phyloP scores from a whole-genome alignment of 768 basidiomycete genomes.

The Solioccasus polychromus region DNA sequence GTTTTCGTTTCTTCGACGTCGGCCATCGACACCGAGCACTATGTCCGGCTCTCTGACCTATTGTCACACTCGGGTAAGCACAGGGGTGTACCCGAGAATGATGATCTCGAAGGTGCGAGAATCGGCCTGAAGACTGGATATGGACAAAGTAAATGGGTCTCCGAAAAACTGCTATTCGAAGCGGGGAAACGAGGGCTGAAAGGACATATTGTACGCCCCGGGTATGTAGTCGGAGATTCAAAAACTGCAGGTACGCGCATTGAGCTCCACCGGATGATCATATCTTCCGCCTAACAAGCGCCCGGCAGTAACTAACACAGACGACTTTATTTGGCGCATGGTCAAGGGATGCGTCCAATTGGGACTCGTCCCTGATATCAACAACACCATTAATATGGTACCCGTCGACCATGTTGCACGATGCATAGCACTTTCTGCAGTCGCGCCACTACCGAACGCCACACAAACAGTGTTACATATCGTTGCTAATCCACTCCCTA shows the following conservation, averaged over 20 bases:
- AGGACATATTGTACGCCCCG: slow-evolving; percentile 88
- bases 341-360: slow-evolving; percentile 99
- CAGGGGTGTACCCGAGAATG: slow-evolving; percentile 79
- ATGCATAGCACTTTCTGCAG: slow-evolving; percentile 69
- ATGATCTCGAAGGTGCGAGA: slow-evolving; percentile 85
- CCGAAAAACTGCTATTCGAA: slow-evolving; percentile 90
- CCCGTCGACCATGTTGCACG: slow-evolving; percentile 95
- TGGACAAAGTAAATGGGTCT: slow-evolving; percentile 98
- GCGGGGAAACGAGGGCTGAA: slow-evolving; percentile 82
- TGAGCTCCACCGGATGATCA: not conserved
- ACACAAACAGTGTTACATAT: slow-evolving; percentile 72
- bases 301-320: slow-evolving; percentile 87
- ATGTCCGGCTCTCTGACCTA: slow-evolving; percentile 82
- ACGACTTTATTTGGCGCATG: slow-evolving; percentile 97
- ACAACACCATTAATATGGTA: slow-evolving; percentile 98
- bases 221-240: slow-evolving; percentile 95
- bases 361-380: slow-evolving; percentile 95
- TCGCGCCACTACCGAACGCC: slow-evolving; percentile 51
- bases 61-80: slow-evolving; percentile 40
- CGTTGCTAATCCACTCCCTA: slow-evolving; percentile 80
- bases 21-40: slow-evolving; percentile 89
- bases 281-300: slow-evolving; percentile 2
- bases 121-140: slow-evolving; percentile 82
- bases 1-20: slow-evolving; percentile 96
- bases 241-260: slow-evolving; percentile 66